Evolutionary conservation across 2,329 filamentous ascomycete genomes (phyloP), one percentile per base, ranked within the genome.

Genomic region (Cercospora zeae-maydis): DNA sequence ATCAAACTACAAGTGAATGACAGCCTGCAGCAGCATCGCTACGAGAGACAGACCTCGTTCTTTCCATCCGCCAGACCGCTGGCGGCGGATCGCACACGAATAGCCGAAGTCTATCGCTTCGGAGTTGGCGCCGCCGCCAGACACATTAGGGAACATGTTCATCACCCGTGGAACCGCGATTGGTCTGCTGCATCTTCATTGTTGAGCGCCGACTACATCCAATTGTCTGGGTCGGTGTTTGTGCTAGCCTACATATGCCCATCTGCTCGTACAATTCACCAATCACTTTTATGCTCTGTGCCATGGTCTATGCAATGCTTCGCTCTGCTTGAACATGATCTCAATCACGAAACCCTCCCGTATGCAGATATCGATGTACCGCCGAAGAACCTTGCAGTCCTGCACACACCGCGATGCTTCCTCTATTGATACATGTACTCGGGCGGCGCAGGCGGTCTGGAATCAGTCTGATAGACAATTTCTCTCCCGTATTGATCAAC

Each of bases 401-500:
- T 19, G 31, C 27, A 37, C 1, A 53, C 19, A 53, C 16, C 27
- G 2, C 14, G 11, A 31, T n/a, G 10, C 16, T 27, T 16, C 58
- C 37, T 37, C 65, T 47, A 70, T 61, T 70, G 64, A 54, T 74
- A 74, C 54, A 70, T 63, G 58, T 69, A 71, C 36, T 72, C 70
- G 49, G 63, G 62, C 16, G 67, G 66, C 34, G 66, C 63, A 52
- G 45, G 45, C 24, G 55, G 70, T 53, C 69, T 65, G 16, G 73
- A 53, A 33, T 73, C 66, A 51, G 64, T 65, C 24, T 69, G 70
- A 58, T 67, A 69, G n/a, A 54, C 36, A 27, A 76, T 65, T 57
- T 73, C 72, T 51, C 70, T 63, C 9, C 74, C 74, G 61, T 76
- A 73, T 60, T 79, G 76, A 61, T 81, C 79, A 21, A 79, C 72